Percentiles rank a stretch among this genome's conserved stretches.
Evolutionary conservation across 768 basidiomycete genomes (phyloP).

Genomic region (Daedaleopsis sinensis): DNA sequence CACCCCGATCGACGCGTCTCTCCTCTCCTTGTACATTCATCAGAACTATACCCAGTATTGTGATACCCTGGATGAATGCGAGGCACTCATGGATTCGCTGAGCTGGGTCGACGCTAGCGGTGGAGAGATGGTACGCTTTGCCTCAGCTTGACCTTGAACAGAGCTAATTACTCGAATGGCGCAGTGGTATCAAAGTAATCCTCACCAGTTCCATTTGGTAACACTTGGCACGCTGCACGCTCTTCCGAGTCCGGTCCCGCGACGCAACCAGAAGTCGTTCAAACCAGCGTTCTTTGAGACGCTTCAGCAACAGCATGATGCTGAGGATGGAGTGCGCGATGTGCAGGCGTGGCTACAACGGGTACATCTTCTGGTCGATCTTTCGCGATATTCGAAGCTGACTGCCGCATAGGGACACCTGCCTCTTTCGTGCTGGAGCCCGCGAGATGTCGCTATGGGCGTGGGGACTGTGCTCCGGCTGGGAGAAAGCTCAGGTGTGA

Average conservation of each 20-base stretch:
- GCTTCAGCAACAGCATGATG: slow-evolving; percentile 57
- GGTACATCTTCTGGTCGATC: slow-evolving; percentile 19
- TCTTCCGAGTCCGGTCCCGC: slow-evolving; percentile 83
- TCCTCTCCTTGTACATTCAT: slow-evolving; percentile 89
- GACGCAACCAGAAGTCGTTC: slow-evolving; percentile 77
- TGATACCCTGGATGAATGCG: slow-evolving; percentile 72
- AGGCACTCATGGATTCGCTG: slow-evolving; percentile 69
- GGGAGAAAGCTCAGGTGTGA: slow-evolving; percentile 33
- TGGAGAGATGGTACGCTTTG: slow-evolving; percentile 56
- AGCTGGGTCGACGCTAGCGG: slow-evolving; percentile 77
- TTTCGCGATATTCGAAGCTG: background rate
- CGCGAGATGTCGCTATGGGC: slow-evolving; percentile 53
- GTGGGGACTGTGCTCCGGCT: slow-evolving; percentile 63
- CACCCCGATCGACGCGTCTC: slow-evolving; percentile 88
- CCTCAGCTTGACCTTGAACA: background rate
- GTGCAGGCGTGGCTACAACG: slow-evolving; percentile 59
- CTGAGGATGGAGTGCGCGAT: slow-evolving; percentile 59
- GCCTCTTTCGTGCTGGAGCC: slow-evolving; percentile 50
- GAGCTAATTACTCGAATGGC: background rate
- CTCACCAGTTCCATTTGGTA: slow-evolving; percentile 85
- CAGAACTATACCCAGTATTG: slow-evolving; percentile 93
- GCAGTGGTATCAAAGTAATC: slow-evolving; percentile 70
- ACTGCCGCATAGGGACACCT: background rate
- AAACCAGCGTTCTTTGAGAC: slow-evolving; percentile 87
- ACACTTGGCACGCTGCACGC: slow-evolving; percentile 84